These are phyloP conservation scores for Candida taoyuanica DNA, from an alignment of 805 yeast genomes.

Conservation along the genomic window DNA sequence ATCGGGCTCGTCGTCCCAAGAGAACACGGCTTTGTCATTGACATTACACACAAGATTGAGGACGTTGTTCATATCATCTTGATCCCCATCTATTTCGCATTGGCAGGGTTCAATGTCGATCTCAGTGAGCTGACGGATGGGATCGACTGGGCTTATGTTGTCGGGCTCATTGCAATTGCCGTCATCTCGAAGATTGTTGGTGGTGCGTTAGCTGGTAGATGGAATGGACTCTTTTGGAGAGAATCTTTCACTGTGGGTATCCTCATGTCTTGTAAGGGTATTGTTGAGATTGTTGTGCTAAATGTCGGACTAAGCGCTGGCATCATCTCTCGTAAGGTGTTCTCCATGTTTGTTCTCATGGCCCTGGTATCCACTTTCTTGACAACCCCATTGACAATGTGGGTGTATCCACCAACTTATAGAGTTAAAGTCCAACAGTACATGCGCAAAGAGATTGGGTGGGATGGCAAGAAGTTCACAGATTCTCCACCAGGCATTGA, in stretches of 20 bases:
- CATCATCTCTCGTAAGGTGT: constrained; percentile 59
- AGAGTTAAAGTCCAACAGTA: constrained; percentile 43
- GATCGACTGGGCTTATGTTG: constrained; percentile 71
- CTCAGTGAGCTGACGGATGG: constrained; percentile 61
- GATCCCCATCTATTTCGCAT: constrained; percentile 75
- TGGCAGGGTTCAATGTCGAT: constrained; percentile 71
- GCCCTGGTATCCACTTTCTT: constrained; percentile 71
- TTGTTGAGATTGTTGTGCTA: constrained; percentile 77
- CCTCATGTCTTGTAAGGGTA: constrained; percentile 85
- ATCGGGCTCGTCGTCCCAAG: constrained; percentile 74
- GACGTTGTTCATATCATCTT: constrained; percentile 68
- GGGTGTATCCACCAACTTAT: constrained; percentile 57
- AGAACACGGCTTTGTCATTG: constrained; percentile 67
- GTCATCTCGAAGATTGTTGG: constrained; percentile 63
- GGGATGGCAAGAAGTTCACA: constrained; percentile 27
- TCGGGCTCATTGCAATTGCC: constrained; percentile 65
- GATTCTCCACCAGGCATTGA: constrained; percentile 9
- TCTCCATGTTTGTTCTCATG: constrained; percentile 81
- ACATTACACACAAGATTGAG: constrained; percentile 69
- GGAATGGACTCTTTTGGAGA: constrained; percentile 62
- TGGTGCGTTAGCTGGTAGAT: constrained; percentile 59
- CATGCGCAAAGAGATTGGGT: constrained; percentile 26
- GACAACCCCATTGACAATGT: constrained; percentile 71
- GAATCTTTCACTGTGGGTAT: constrained; percentile 75
- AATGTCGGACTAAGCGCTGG: constrained; percentile 69